phyloP scores from a whole-genome alignment of 192 early-diverging fungal species.

The Coemansia biformis region DNA sequence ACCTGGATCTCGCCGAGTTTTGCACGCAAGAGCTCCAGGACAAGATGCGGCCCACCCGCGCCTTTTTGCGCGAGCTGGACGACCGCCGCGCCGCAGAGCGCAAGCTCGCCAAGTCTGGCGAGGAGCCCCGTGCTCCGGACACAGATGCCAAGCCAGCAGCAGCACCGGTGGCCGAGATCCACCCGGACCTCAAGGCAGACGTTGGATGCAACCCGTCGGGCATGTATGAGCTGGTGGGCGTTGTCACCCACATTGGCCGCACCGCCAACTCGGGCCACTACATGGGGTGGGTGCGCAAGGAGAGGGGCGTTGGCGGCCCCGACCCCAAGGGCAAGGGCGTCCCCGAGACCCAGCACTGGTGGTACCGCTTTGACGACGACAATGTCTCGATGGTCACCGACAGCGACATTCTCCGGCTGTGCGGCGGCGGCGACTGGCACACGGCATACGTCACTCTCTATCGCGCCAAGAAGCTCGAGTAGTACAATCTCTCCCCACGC shows the following conservation, averaged over 20 bases:
- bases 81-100: constrained; percentile 58
- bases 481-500: background rate
- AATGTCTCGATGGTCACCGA: constrained; percentile 77
- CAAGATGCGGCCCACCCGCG: constrained; percentile 62
- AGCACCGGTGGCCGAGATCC: constrained; percentile 45
- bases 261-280: constrained; percentile 92
- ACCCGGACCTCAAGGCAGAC: constrained; percentile 70
- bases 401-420: constrained; percentile 85
- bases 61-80: constrained; percentile 65
- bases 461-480: constrained; percentile 61
- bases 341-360: constrained; percentile 56
- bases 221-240: constrained; percentile 86
- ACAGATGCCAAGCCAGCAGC: too few species aligned
- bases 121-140: background rate
- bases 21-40: constrained; percentile 77
- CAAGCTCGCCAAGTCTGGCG: constrained; percentile 37
- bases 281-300: constrained; percentile 89
- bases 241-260: constrained; percentile 93
- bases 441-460: constrained; percentile 89
- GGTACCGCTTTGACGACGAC: constrained; percentile 95
- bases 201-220: constrained; percentile 81
- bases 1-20: constrained; percentile 80
- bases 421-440: constrained; percentile 84
- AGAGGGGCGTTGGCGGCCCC: constrained; percentile 45
- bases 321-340: constrained; percentile 38